Evolutionary conservation across 805 yeast species (phyloP).

Genomic region (Wickerhamiella dianesei): DNA sequence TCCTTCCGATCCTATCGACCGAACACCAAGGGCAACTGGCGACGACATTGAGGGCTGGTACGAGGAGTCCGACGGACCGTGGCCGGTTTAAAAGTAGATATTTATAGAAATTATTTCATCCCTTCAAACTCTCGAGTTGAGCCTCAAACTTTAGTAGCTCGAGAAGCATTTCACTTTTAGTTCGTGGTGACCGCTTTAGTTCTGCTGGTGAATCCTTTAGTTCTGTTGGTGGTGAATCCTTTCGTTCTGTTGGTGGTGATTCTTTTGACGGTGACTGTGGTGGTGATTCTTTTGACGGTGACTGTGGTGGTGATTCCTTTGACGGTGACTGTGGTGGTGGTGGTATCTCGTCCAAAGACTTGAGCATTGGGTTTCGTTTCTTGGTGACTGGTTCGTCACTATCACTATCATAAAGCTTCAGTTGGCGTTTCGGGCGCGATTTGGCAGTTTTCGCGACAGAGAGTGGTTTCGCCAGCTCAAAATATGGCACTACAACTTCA

Average conservation of each 20-base stretch:
- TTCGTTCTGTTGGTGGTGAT: too few relatives aligned
- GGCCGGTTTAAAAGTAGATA: not conserved
- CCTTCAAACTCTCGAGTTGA: not conserved
- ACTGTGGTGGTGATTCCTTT: too few relatives aligned
- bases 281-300: too few relatives aligned
- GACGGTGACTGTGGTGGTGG: too few relatives aligned
- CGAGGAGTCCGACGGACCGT: not conserved
- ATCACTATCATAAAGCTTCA: constrained; percentile 27
- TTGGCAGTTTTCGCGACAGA: not conserved
- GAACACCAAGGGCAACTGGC: constrained; percentile 70
- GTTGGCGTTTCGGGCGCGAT: constrained; percentile 10
- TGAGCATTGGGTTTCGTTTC: not conserved
- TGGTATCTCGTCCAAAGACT: not conserved
- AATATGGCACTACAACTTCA: constrained; percentile 36
- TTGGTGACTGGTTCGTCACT: constrained; percentile 18
- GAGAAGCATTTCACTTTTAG: not conserved
- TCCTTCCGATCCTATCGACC: constrained; percentile 53
- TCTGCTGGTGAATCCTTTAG: too few relatives aligned
- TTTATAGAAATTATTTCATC: not conserved
- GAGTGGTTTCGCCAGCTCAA: constrained; percentile 21
- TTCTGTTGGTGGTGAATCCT: too few relatives aligned
- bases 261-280: too few relatives aligned
- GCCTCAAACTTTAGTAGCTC: not conserved
- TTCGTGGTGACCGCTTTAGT: not conserved
- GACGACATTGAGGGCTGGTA: constrained; percentile 84